phyloP scores from a whole-genome alignment of 202 grass and related monocot genomes.

The Dendrocalamus latiflorus region DNA sequence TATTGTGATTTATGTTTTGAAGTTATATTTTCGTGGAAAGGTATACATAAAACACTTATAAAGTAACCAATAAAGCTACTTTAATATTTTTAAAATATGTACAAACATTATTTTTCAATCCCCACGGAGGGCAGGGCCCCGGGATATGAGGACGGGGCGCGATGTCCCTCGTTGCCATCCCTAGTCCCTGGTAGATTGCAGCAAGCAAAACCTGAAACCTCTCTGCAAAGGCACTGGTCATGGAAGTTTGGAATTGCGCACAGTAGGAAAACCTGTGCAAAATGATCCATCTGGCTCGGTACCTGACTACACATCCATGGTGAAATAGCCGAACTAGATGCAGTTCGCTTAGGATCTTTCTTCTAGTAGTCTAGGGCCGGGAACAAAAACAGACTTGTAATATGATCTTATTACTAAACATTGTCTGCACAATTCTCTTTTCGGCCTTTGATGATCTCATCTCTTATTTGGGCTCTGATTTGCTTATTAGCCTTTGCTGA shows the following conservation, averaged over 20 bases:
- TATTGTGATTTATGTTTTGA: no score
- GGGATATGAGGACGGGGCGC: no score
- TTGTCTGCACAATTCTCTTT: background rate
- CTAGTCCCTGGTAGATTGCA: background rate
- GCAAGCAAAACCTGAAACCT: background rate
- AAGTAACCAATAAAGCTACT: no score
- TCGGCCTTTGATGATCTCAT: background rate
- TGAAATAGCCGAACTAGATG: background rate
- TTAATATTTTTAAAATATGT: no score
- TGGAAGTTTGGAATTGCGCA: background rate
- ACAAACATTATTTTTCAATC: no score
- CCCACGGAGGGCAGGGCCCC: no score
- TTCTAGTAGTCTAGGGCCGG: background rate
- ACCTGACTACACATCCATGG: background rate
- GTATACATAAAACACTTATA: no score
- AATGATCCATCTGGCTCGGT: background rate
- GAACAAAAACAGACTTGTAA: no score
- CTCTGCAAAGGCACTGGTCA: background rate
- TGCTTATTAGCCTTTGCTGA: background rate
- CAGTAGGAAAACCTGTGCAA: background rate
- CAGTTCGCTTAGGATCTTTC: constrained; percentile 19
- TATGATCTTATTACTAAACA: background rate
- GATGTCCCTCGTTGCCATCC: no score
- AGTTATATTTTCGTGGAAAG: no score
- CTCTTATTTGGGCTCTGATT: background rate